Base-by-base conservation (phyloP, 768 basidiomycete species). In the Termitomyces sp. region DNA sequence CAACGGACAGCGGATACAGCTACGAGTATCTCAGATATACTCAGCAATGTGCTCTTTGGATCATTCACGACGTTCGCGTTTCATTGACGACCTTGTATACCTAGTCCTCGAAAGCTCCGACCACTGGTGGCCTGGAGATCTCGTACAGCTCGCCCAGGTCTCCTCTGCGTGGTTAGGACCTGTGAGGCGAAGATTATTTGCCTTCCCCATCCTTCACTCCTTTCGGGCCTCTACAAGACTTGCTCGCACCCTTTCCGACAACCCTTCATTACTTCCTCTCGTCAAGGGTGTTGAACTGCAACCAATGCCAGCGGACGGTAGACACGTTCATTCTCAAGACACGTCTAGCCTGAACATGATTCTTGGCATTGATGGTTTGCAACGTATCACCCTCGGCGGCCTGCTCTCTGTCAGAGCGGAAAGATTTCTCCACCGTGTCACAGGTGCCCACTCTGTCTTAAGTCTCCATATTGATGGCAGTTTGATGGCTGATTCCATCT, bases 71-170 rank as follows among this genome's bases (percentile, higher is more conserved):
- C 54, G 59, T 49, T 59, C 59, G 4, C 55, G n/a, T 47, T 74
- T 81, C 60, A 65, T 79, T 58, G 72, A 79, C 62, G 81, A 84
- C 64, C 72, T 83, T 46, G 72, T 83, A 43, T 76, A 76, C 22
- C 64, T 80, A 55, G 77, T 84, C 42, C 75, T 84, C 55, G 76
- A 80, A 35, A 70, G 71, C 60, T 62, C 68, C 56, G 66, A 73
- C 60, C 69, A 78, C 61, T 82, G 81, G 81, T 83, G 81, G 81
- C 72, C 76, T 22, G 64, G 71, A 37, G 81, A 84, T 64, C 71
- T 80, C 53, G 61, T 68, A 46, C 70, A 69, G 3, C 74, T 83
- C n/a, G 71, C 78, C n/a, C 69, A 66, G 26, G 68, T 82, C n/a
- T 83, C 81, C 6, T 67, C 71, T 9, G 65, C 68, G 49, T 83